These are phyloP conservation scores for Poa pratensis DNA, from an alignment of 176 grass and related monocot species.

Conservation along the genomic window DNA sequence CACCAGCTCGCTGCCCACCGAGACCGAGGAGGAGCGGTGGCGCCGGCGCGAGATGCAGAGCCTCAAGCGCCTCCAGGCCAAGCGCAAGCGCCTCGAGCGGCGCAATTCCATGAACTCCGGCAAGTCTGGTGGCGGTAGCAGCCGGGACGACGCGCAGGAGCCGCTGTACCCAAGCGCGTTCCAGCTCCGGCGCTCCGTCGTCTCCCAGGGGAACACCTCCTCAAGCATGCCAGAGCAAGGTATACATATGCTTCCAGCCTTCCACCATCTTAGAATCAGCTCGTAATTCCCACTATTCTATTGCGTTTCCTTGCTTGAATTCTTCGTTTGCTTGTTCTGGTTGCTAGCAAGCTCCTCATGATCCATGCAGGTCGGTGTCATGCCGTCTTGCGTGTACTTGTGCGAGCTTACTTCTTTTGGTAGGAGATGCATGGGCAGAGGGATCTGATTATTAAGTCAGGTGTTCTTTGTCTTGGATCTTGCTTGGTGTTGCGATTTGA, in stretches of 20 bases:
- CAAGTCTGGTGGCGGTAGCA: neutral
- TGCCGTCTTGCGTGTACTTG: neutral
- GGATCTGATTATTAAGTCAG: neutral
- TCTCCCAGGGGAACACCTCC: conserved; percentile 48
- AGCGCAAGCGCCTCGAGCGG: conserved; percentile 84
- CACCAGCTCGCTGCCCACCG: conserved; percentile 76
- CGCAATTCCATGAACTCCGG: conserved; percentile 75
- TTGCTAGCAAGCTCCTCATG: conserved; percentile 6
- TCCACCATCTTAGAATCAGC: neutral
- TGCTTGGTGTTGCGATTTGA: neutral
- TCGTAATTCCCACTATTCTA: conserved; percentile 28
- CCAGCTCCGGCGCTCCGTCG: conserved; percentile 53
- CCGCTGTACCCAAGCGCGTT: conserved; percentile 32
- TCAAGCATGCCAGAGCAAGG: conserved; percentile 50
- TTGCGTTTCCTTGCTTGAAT: neutral
- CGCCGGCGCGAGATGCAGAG: conserved; percentile 75
- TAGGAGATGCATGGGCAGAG: conserved; percentile 22
- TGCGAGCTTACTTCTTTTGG: conserved; percentile 18
- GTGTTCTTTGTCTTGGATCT: neutral
- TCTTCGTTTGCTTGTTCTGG: neutral
- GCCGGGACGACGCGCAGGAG: conserved; percentile 42
- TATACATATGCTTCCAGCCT: neutral
- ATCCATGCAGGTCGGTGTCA: conserved; percentile 10
- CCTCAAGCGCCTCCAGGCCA: conserved; percentile 75
- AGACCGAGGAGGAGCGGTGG: conserved; percentile 62